Conservation (phyloP, 116 monocot species). For the Phalaenopsis hybrid region DNA sequence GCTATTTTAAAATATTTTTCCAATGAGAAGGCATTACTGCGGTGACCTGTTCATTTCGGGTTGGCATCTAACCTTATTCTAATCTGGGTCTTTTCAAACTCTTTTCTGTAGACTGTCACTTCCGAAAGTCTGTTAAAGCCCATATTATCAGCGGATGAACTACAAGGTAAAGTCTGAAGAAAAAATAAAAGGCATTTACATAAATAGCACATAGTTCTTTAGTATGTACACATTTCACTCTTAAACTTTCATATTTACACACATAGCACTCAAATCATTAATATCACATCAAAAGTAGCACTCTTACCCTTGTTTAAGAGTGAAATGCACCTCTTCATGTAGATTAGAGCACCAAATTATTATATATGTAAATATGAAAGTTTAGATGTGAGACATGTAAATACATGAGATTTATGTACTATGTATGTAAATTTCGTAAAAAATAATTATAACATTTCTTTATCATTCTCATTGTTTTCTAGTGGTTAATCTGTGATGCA, state of each 20-base stretch:
- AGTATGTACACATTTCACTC: too few relatives aligned
- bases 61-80: neutral
- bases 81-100: neutral
- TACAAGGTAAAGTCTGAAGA: conserved; percentile 30
- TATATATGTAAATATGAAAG: too few relatives aligned
- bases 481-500: conserved; percentile 13
- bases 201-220: too few relatives aligned
- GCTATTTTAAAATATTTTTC: neutral
- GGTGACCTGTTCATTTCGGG: neutral
- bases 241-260: too few relatives aligned
- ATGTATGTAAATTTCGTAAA: neutral
- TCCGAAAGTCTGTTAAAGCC: conserved; percentile 74
- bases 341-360: too few relatives aligned
- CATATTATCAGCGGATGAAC: conserved; percentile 68
- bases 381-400: too few relatives aligned
- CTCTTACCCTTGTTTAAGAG: too few relatives aligned
- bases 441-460: neutral
- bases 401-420: too few relatives aligned
- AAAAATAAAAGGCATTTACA: neutral
- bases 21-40: neutral
- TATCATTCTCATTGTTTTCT: neutral
- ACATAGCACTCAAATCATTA: too few relatives aligned
- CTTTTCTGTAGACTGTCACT: conserved; percentile 50
- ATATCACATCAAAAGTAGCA: too few relatives aligned
- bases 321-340: too few relatives aligned